Evolutionary conservation across 1,284 basidiomycete species (phyloP).

Genomic region (Phellopilus nigrolimitatus): DNA sequence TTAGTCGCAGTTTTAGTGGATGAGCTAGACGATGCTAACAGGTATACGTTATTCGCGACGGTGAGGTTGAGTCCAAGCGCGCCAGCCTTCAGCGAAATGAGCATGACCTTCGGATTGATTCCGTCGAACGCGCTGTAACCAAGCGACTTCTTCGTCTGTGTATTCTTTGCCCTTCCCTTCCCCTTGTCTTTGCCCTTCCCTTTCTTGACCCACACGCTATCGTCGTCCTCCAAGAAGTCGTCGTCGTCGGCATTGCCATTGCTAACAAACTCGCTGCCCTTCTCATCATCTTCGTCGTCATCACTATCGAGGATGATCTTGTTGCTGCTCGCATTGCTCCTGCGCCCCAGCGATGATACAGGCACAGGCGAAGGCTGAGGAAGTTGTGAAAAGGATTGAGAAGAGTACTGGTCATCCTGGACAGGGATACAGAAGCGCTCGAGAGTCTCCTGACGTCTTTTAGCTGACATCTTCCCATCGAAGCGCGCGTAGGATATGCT

Average conservation of each 20-base stretch:
- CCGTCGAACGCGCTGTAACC: constrained; percentile 23
- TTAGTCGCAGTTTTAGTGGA: neutral
- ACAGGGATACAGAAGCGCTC: constrained; percentile 68
- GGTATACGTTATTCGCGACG: constrained; percentile 84
- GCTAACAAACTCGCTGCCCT: constrained; percentile 26
- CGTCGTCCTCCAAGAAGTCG: constrained; percentile 39
- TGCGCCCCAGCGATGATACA: constrained; percentile 19
- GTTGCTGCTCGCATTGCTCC: constrained; percentile 7
- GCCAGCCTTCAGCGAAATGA: constrained; percentile 81
- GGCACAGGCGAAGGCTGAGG: constrained; percentile 19
- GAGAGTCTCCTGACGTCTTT: constrained; percentile 72
- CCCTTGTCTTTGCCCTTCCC: constrained; percentile 32
- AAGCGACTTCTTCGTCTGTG: constrained; percentile 5
- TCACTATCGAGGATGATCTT: constrained; percentile 28
- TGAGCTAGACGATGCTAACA: constrained; percentile 46
- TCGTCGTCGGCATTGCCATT: constrained; percentile 31
- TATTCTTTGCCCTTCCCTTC: constrained; percentile 30
- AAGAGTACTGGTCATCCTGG: constrained; percentile 29
- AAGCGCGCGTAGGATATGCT: constrained; percentile 77
- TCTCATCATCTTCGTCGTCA: constrained; percentile 31
- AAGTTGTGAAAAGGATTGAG: constrained; percentile 14
- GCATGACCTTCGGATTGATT: constrained; percentile 71
- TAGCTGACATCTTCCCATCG: constrained; percentile 78
- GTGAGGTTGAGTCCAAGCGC: constrained; percentile 87
- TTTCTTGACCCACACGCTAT: constrained; percentile 32